Evolutionary conservation across 768 basidiomycete genomes (phyloP).

Genomic region (Tylopilus felleus): DNA sequence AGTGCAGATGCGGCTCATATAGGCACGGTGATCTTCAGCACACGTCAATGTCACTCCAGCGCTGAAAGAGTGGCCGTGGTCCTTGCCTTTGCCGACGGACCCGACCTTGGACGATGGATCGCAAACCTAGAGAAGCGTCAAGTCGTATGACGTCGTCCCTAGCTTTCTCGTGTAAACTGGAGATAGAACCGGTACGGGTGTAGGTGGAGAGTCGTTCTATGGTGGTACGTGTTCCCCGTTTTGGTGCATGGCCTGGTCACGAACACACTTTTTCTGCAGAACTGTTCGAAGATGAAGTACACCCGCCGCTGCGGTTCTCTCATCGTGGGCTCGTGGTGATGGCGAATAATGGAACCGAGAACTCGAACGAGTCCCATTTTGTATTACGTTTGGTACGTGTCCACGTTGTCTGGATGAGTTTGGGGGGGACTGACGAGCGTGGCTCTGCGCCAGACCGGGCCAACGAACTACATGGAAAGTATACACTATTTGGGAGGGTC

Average conservation of each 20-base stretch:
- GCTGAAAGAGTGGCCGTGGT: too few species aligned
- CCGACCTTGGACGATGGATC: too few species aligned
- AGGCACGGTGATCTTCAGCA: too few species aligned
- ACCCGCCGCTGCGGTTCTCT: constrained; percentile 82
- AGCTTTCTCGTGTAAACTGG: constrained; percentile 94
- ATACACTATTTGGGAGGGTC: constrained; percentile 90
- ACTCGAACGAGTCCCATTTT: constrained; percentile 95
- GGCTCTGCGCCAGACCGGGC: constrained; percentile 61
- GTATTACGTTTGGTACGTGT: constrained; percentile 80
- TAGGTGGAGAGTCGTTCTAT: constrained; percentile 91
- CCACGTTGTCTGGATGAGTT: background rate
- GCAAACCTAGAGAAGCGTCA: too few species aligned
- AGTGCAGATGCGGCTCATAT: too few species aligned
- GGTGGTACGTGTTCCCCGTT: constrained; percentile 54
- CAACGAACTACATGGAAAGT: constrained; percentile 90
- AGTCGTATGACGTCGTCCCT: constrained; percentile 74
- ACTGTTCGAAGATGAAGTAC: constrained; percentile 94
- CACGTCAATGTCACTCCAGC: too few species aligned
- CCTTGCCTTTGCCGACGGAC: too few species aligned
- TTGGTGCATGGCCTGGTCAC: background rate
- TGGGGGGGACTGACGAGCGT: background rate
- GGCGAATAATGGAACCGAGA: constrained; percentile 85
- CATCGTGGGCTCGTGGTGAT: constrained; percentile 92
- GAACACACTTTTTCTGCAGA: constrained; percentile 42
- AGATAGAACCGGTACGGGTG: constrained; percentile 87